phyloP scores from a whole-genome alignment of 148 eudicot genomes.

The Rhododendron vialii region DNA sequence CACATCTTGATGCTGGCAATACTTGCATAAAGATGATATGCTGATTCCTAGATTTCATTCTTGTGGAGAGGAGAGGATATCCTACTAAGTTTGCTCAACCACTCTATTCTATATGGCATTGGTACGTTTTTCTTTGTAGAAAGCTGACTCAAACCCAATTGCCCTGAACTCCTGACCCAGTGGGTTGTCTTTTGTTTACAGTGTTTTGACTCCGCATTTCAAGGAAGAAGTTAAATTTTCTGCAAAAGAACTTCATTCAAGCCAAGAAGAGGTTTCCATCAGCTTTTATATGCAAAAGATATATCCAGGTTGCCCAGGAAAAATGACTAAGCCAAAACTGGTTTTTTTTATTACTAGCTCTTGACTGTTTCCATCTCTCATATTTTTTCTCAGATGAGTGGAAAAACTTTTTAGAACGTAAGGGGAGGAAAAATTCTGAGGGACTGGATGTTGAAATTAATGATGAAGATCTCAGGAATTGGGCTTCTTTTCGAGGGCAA shows the following conservation, averaged over 20 bases:
- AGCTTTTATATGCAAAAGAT: constrained; percentile 81
- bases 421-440: constrained; percentile 41
- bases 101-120: background rate
- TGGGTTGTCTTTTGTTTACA: constrained; percentile 27
- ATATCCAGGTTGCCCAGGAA: constrained; percentile 66
- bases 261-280: constrained; percentile 77
- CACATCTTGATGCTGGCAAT: background rate
- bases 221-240: constrained; percentile 87
- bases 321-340: background rate
- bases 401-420: constrained; percentile 83
- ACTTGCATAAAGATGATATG: background rate
- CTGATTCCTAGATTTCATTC: constrained; percentile 2
- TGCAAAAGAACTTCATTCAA: constrained; percentile 59
- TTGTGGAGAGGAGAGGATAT: background rate
- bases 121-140: background rate
- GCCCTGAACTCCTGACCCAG: background rate
- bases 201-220: constrained; percentile 93
- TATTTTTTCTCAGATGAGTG: constrained; percentile 60
- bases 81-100: background rate
- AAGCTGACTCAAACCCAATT: background rate
- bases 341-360: background rate
- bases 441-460: constrained; percentile 28
- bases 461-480: constrained; percentile 67
- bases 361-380: constrained; percentile 3
- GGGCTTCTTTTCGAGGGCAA: constrained; percentile 93